Evolutionary conservation across 2,329 filamentous ascomycete genomes (phyloP).

Genomic region (Alternaria ventricosa): DNA sequence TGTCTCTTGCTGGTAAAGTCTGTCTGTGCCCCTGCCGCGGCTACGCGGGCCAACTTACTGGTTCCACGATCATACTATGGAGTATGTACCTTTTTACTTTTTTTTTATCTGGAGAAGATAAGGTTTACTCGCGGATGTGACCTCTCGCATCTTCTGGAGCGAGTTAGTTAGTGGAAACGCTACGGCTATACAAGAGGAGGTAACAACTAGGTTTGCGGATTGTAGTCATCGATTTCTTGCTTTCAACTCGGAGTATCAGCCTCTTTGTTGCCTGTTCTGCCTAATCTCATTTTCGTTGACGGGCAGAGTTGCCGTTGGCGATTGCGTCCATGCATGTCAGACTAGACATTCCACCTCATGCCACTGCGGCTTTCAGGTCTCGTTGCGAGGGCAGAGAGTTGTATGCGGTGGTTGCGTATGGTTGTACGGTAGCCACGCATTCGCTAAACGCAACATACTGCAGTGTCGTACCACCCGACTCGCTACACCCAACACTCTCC

Average conservation of each 20-base stretch:
- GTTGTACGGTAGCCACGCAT: conserved; percentile 28
- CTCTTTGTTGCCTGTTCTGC: background rate
- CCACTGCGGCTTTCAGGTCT: background rate
- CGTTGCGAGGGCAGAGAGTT: background rate
- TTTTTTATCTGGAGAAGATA: background rate
- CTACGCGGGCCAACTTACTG: background rate
- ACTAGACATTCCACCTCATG: background rate
- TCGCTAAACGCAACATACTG: conserved; percentile 3
- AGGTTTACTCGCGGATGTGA: background rate
- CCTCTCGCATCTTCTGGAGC: background rate
- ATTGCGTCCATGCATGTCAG: background rate
- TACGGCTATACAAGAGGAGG: background rate
- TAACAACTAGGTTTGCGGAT: background rate
- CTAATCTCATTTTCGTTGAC: background rate
- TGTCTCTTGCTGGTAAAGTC: background rate
- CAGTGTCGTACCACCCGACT: background rate
- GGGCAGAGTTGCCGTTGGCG: background rate
- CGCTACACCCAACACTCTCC: background rate
- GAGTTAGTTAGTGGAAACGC: background rate
- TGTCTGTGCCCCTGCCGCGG: background rate
- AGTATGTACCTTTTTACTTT: background rate
- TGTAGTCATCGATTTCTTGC: background rate
- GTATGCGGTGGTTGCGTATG: conserved; percentile 10
- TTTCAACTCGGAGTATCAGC: background rate
- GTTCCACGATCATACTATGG: background rate